Evolutionary conservation across 768 basidiomycete genomes (phyloP), one percentile per base, ranked within the genome.

Genomic region (Pleurotus pulmonarius): DNA sequence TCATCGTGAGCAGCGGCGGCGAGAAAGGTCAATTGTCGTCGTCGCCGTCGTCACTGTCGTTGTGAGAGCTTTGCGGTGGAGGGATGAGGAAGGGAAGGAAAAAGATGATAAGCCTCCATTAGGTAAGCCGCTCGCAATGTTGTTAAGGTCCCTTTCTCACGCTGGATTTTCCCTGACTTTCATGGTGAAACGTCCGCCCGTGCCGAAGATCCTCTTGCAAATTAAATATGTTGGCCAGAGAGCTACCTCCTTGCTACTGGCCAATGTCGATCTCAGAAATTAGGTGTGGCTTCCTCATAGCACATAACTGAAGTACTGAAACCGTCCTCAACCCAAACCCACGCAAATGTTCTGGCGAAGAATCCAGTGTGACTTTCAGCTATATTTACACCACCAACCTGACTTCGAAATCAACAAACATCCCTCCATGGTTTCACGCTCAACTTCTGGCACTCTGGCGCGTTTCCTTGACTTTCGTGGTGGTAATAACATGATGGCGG

Each of bases 1-100:
- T 52, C 51, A 52, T 52, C 39, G 38, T 52, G 34, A 41, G 39
- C 51, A 52, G 40, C 51, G 39, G 39, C 51, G 51, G 40, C 26
- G 11, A 52, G 38, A 37, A 25, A 24, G 37, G 48, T 15, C n/a
- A n/a, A 37, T 16, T 26, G 38, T 16, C 51, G 51, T 24, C 51
- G 51, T 52, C 51, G 51, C 15, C 51, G 38, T 38, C 37, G 51
- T 39, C 51, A 39, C 22, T 25, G 46, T 15, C 16, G 22, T 15
- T 20, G 22, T 47, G 46, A 34, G 29, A 34, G 29, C 46, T 47
- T 24, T 47, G 46, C 51, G 51, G 37, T 52, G 51, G 49, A 49
- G 25, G 49, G 49, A 8, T 34, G 20, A 16, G 25, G 26, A 38
- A 38, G 34, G 25, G 34, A 49, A 49, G 49, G 49, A 49, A 49